Base-by-base conservation (phyloP, 163 green algal genomes). In the Scenedesmus sp. region DNA sequence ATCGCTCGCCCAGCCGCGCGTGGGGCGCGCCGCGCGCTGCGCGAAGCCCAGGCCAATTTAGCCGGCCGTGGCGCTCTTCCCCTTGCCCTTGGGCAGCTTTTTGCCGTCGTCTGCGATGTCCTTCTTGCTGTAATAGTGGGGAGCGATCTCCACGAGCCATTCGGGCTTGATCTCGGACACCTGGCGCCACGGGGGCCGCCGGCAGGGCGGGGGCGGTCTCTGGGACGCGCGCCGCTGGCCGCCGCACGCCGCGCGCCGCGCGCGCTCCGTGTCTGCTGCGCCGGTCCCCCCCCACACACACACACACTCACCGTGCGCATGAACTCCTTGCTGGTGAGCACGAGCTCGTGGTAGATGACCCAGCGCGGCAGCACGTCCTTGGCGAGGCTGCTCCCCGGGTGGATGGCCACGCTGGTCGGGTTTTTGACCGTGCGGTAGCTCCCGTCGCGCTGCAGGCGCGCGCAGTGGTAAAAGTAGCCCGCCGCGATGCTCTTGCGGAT, bases 381-480 rank as follows among this genome's bases (percentile, higher is more conserved):
- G 7, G 64, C 63, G 9, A 98, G 74, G 31, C 93, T 94, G 67
- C 84, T 94, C 74, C 83, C 91, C 13, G 96, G 96, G 85, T 99
- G 96, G 39, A 99, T 92, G 83, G 94, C 81, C 65, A 99, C 96
- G 3, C 93, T 86, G 22, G 87, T 93, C 14, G 94, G 94, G 81
- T 95, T 95, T 84, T 99, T 99, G 63, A 99, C 81, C 1, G 96
- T 99, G 48, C 90, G 87, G 88, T 99, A 99, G n/a, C 84, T 83
- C 47, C 95, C 95, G 65, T 94, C 95, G 75, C 91, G 93, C 83
- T 97, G 92, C 58, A 99, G 91, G 31, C 87, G 86, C 2, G 96
- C 91, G 0, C 92, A 95, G 87, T 99, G 90, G 91, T 99, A 99
- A 90, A 99, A 99, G 83, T 95, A 99, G 45, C 94, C 94, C 4